Evolutionary conservation across 1,284 basidiomycete species (phyloP), one percentile per base, ranked within the genome.

Genomic region (Baeospora myosura): DNA sequence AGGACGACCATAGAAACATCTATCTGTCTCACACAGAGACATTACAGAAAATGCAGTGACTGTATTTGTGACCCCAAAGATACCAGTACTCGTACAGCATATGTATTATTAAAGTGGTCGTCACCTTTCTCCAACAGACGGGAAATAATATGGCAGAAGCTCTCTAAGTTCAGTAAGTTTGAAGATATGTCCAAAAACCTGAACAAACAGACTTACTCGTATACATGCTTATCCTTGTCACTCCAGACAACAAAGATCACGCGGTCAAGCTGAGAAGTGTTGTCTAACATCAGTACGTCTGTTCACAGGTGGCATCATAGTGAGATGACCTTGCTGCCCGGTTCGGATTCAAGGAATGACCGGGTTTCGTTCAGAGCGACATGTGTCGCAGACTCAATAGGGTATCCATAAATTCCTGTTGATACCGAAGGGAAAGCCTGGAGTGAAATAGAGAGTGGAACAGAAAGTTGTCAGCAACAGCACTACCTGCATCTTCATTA

Each of bases 341-440:
- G 11, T 72, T 71, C 63, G 2, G 70, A 65, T 18, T 86, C 81
- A 29, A 81, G 59, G 46, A 80, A 79, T 28, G 66, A 58, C 37
- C 85, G 67, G 10, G 73, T 73, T 20, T 72, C 67, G 21, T 71
- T 63, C 40, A 90, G 59, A 1, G 88, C 88, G 35, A 89, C 69
- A 20, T 72, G 69, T 0, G 87, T 81, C 0, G 88, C 88, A 48
- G 76, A 76, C 34, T 63, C 59, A 29, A 88, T 75, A 1, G 88
- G 88, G 59, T 88, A 91, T 0, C 81, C 74, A 49, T 88, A 91
- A 20, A 88, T 64, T 0, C 88, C 88, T 0, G 88, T 89, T 3
- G 85, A 88, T 42, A 91, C 77, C 1, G 78, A 83, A 7, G 82
- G 81, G 49, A 91, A 89, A 1, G 86, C 87, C 84, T 88, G 43